phyloP scores from a whole-genome alignment of 148 eudicot species.

The Heliosperma pusillum region DNA sequence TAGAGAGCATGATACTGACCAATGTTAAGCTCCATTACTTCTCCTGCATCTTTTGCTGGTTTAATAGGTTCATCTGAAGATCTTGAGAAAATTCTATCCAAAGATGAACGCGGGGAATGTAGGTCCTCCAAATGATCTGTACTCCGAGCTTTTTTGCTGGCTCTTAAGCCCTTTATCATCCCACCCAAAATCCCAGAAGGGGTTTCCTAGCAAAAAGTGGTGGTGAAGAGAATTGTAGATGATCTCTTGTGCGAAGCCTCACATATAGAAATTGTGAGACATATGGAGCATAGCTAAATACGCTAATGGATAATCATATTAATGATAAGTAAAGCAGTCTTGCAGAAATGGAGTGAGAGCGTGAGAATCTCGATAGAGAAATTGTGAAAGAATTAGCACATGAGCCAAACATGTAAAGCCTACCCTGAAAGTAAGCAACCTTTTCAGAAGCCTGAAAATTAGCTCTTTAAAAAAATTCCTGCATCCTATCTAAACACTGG shows the following conservation, averaged over 20 bases:
- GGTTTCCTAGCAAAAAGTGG: slow-evolving; percentile 35
- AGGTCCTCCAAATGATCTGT: slow-evolving; percentile 33
- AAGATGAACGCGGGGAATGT: slow-evolving; percentile 33
- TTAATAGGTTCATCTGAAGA: slow-evolving; percentile 38
- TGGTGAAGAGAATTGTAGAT: background rate
- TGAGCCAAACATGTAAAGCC: slow-evolving; percentile 19
- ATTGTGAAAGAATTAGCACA: background rate
- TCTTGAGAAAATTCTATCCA: slow-evolving; percentile 62
- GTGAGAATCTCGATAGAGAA: background rate
- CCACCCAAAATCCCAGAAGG: slow-evolving; percentile 55
- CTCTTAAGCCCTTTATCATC: slow-evolving; percentile 62
- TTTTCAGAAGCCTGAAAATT: background rate
- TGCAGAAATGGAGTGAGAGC: no score
- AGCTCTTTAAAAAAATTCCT: background rate
- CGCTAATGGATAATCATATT: background rate
- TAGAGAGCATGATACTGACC: slow-evolving; percentile 37
- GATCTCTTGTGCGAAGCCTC: background rate
- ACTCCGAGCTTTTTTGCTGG: slow-evolving; percentile 39
- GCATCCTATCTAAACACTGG: background rate
- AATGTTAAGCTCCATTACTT: slow-evolving; percentile 52
- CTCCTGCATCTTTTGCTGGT: slow-evolving; percentile 27
- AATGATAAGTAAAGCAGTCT: no score
- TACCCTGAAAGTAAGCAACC: background rate
- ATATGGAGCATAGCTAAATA: background rate
- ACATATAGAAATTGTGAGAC: no score